phyloP scores from a whole-genome alignment of 1,284 basidiomycete species.

The Polyporus tsugae region DNA sequence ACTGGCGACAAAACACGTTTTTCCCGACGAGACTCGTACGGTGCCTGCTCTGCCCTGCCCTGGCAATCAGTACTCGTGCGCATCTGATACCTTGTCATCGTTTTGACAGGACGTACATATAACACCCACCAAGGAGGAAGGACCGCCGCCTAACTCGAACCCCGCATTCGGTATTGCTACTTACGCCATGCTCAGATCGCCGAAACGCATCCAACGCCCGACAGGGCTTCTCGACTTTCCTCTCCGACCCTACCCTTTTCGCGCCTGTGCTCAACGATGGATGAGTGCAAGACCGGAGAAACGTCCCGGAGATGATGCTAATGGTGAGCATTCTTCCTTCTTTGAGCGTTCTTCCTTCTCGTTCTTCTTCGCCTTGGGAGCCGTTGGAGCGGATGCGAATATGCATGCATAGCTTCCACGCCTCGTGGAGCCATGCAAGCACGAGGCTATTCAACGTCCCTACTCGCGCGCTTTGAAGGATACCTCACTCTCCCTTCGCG shows the following conservation, averaged over 20 bases:
- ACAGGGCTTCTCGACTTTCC: slow-evolving; percentile 9
- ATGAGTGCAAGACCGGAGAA: slow-evolving; percentile 41
- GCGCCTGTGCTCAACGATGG: slow-evolving; percentile 33
- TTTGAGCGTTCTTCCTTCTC: not conserved
- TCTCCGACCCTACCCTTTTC: slow-evolving; percentile 10
- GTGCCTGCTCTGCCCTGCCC: not conserved
- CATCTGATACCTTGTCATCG: not conserved
- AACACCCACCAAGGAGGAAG: not conserved
- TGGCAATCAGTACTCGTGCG: not conserved
- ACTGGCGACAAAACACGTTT: slow-evolving; percentile 4
- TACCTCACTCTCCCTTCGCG: too few relatives aligned
- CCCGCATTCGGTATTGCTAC: not conserved
- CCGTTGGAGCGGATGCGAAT: not conserved
- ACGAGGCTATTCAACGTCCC: not conserved
- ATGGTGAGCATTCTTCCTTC: slow-evolving; percentile 26
- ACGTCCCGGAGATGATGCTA: slow-evolving; percentile 8
- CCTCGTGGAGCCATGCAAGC: not conserved
- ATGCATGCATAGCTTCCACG: not conserved
- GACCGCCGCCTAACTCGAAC: slow-evolving; percentile 1
- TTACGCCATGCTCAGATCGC: slow-evolving; percentile 21
- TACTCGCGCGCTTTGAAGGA: too few relatives aligned
- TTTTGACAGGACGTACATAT: slow-evolving; percentile 2
- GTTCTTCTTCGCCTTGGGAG: not conserved
- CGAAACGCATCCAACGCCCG: slow-evolving; percentile 15
- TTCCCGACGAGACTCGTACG: not conserved